phyloP scores from a whole-genome alignment of 1,139 yeast species.

The Zygotorulaspora mrakii region DNA sequence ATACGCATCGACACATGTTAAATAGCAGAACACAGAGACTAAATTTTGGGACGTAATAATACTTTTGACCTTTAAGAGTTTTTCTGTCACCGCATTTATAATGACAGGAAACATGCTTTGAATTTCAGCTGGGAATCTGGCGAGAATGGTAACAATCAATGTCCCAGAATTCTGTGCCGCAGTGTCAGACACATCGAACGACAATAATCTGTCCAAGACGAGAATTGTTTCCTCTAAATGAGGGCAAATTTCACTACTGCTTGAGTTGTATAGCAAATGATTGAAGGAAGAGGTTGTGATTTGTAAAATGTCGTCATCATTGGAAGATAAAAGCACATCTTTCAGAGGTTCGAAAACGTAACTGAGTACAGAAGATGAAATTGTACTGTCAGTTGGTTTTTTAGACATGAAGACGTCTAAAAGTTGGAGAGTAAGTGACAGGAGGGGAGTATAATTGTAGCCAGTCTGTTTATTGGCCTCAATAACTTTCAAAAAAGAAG shows the following conservation, averaged over 20 bases:
- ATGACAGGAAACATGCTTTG: constrained; percentile 55
- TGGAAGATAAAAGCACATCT: constrained; percentile 48
- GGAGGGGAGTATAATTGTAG: constrained; percentile 50
- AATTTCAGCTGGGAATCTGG: constrained; percentile 49
- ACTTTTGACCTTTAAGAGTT: constrained; percentile 63
- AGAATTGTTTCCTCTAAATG: constrained; percentile 52
- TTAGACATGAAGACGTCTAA: constrained; percentile 42
- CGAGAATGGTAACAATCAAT: constrained; percentile 60
- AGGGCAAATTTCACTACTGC: constrained; percentile 44
- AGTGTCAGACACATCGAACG: constrained; percentile 68
- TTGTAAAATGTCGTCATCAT: constrained; percentile 79
- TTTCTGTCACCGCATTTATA: constrained; percentile 65
- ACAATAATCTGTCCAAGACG: constrained; percentile 65
- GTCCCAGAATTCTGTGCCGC: constrained; percentile 76
- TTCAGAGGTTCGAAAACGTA: constrained; percentile 47
- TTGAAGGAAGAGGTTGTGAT: constrained; percentile 73
- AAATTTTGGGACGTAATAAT: constrained; percentile 73
- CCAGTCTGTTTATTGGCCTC: constrained; percentile 22
- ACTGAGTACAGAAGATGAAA: constrained; percentile 47
- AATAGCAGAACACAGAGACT: constrained; percentile 69
- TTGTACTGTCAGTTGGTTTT: constrained; percentile 26
- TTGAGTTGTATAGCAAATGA: constrained; percentile 51
- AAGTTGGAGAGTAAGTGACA: constrained; percentile 65
- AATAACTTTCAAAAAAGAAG: constrained; percentile 31
- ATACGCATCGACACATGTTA: constrained; percentile 57